Conservation (phyloP, 2,329 filamentous ascomycete genomes). For the Sporothrix protearum region DNA sequence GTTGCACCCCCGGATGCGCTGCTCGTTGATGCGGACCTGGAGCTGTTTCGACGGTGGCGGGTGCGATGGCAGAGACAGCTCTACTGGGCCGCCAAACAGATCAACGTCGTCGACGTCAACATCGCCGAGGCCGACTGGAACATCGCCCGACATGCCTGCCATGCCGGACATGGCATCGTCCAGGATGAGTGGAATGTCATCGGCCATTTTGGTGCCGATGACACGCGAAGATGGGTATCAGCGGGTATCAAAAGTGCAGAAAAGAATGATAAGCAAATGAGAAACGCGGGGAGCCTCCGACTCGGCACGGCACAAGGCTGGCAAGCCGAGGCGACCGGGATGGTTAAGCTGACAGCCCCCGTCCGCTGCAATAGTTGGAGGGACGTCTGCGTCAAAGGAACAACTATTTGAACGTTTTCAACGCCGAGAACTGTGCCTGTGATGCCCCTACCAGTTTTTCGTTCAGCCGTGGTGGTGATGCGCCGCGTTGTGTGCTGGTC, state of each 20-base stretch:
- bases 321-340: neutral
- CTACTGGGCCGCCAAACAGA: conserved; percentile 41
- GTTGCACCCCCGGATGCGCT: conserved; percentile 71
- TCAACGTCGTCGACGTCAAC: conserved; percentile 71
- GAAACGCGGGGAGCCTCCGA: no score
- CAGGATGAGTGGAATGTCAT: conserved; percentile 24
- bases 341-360: neutral
- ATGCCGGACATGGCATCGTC: conserved; percentile 36
- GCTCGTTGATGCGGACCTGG: conserved; percentile 69
- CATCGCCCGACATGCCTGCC: conserved; percentile 40
- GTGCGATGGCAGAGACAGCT: conserved; percentile 50
- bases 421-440: no score
- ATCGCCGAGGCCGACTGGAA: conserved; percentile 45
- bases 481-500: neutral
- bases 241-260: neutral
- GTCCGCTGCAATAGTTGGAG: neutral
- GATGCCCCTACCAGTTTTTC: neutral
- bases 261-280: neutral
- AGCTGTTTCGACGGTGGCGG: conserved; percentile 60
- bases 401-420: no score
- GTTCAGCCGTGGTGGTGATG: neutral
- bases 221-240: neutral
- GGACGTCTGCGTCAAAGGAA: neutral
- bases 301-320: neutral
- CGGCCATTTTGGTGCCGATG: neutral